Evolutionary conservation across 1,284 basidiomycete species (phyloP), one percentile per base, ranked within the genome.

Genomic region (Cutaneotrichosporon cavernicola): DNA sequence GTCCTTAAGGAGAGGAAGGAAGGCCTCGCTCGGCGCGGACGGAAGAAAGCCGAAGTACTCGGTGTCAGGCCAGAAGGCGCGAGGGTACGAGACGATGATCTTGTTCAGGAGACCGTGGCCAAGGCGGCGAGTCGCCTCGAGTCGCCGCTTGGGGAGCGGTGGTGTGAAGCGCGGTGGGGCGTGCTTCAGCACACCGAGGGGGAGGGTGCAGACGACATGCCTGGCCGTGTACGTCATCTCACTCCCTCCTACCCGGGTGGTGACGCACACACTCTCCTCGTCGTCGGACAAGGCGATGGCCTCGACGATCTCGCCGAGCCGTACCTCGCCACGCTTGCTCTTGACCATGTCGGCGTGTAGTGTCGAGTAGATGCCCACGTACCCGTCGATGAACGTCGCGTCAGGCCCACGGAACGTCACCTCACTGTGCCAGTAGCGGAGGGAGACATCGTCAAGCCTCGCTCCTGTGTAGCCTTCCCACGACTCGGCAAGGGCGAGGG

Each of bases 371-470:
- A 53, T 53, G 26, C 51, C 51, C 13, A 9, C 31, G 51, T 53
- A 53, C 18, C 51, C 51, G 31, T 53, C 30, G 51, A 53, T 31
- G 14, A 53, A 18, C 18, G 51, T 53, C 16, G 51, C 51, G 16
- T 53, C 51, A 10, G 51, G 30, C 14, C 51, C 51, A 30, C 51
- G 51, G 51, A 53, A 53, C 16, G 51, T 53, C 30, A 53, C 51
- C 16, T 53, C 51, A 31, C 51, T 53, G 51, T 53, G 51, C 51
- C 51, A 53, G 31, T 53, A 53, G 30, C 51, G 51, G 31, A 53
- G 51, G 5, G 51, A 53, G 13, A 53, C 16, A 6, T 53, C 18
- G 31, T 53, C 51, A 31, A 53, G 51, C 16, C 30, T 5, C 14
- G 51, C 51, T 16, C 51, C 51, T 4, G 16, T 34, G 51, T 53